Evolutionary conservation across 441 rosid genomes (phyloP).

Genomic region (Sinapis alba): DNA sequence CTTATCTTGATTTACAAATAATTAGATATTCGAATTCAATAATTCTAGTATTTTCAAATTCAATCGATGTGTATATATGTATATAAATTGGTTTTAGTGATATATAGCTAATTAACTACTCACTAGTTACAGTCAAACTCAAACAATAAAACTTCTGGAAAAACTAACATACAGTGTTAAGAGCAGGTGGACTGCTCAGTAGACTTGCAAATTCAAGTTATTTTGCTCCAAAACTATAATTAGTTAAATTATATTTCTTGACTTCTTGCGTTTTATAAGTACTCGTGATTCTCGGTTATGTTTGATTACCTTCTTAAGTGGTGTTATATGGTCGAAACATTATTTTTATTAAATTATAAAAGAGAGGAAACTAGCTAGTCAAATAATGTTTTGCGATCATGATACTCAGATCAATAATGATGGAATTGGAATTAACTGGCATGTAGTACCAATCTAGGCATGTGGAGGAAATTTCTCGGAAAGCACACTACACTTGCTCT

Average conservation of each 20-base stretch:
- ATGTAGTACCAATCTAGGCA: constrained; percentile 26
- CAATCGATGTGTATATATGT: not conserved
- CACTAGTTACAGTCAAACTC: not conserved
- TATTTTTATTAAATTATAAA: not conserved
- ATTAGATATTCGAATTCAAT: not conserved
- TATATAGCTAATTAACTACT: not conserved
- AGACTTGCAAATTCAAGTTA: not conserved
- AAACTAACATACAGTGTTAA: not conserved
- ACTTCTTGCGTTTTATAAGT: not conserved
- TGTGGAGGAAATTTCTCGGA: constrained; percentile 41
- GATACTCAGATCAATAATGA: constrained; percentile 30
- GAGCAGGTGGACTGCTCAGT: not conserved
- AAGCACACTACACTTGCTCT: constrained; percentile 18
- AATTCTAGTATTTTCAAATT: not conserved
- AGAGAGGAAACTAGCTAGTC: not conserved
- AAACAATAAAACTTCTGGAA: not conserved
- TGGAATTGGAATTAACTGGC: constrained; percentile 29
- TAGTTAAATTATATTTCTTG: not conserved
- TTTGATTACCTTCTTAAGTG: not conserved
- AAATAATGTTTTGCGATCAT: constrained; percentile 2
- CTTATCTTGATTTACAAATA: not conserved
- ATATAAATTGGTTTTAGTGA: not conserved
- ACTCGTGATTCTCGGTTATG: not conserved
- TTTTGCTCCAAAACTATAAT: not conserved
- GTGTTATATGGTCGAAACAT: not conserved